Evolutionary conservation across 1,284 basidiomycete species (phyloP), one percentile per base, ranked within the genome.

Genomic region (Fistulinella cinereoalba): DNA sequence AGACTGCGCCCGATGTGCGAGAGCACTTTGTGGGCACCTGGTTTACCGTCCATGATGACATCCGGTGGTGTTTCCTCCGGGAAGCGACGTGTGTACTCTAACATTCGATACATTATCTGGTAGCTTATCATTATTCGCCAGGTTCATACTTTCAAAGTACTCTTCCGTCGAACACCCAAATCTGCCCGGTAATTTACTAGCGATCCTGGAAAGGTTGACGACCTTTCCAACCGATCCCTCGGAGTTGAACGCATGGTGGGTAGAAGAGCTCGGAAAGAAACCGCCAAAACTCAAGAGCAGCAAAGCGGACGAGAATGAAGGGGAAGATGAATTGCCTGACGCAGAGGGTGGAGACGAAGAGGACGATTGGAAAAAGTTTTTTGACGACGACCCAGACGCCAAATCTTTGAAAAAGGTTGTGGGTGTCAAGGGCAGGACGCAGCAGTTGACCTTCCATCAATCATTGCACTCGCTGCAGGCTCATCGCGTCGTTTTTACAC

Each of bases 1-100:
- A 68, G 34, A 65, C 83, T 22, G 75, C 83, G 39, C 42, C 71
- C 3, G 84, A 88, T 53, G 81, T 91, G 9, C 68, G 79, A 19
- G 73, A 83, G 43, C 65, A 75, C 22, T 89, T 91, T 60, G 69
- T 83, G 47, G 76, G 80, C 31, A 81, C 75, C 10, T 92, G 84
- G 82, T 75, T 92, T 51, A 83, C 82, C 53, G 81, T 88, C 15
- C 72, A 95, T 64, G 91, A 95, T 54, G 97, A 98, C 64, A 74
- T 98, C 22, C 83, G 95, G 48, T 97, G 90, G 85, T 92, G 90
- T 66, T 97, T 97, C 71, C 79, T 97, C 50, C 81, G 88, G 31
- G 93, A 97, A 59, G 74, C 88, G 23, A 80, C 77, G 86, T 92
- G 71, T 43, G 82, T 71, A 29, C 44, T 12, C 25, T 18, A 27